Evolutionary conservation across 2,329 filamentous ascomycete genomes (phyloP), one percentile per base, ranked within the genome.

Genomic region (Bipolaris victoriae): DNA sequence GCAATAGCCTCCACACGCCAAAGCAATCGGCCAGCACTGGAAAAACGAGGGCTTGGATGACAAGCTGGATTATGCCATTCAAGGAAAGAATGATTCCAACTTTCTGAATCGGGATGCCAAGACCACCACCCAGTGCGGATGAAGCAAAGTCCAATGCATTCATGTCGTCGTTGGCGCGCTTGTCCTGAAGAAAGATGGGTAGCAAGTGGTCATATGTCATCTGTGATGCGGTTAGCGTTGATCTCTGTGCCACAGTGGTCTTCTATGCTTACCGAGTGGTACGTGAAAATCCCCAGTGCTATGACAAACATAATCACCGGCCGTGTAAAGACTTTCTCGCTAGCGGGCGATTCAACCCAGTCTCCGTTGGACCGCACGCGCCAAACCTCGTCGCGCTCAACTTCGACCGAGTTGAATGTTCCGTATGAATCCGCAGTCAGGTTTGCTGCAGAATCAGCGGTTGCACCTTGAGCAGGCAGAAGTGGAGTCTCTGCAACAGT

Each of bases 191-290:
- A 78, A 97, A 97, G 58, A 97, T 97, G 7, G 93, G 93, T 52
- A 97, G 82, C 0, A 97, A 84, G 73, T 96, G 91, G 71, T 97
- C 94, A 77, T 91, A 97, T 0, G 90, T 92, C 92, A 97, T 97
- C 68, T 72, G 22, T 31, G 20, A 45, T 16, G 13, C 24, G 5
- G 47, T 65, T 33, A 62, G 58, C 31, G n/a, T 22, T 13, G 10
- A 10, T 26, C 40, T n/a, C 18, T 24, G n/a, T 29, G 15, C 3
- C 35, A 35, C 16, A 20, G 18, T 29, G 10, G 5, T 10, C 15
- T 4, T 40, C 9, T 10, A 9, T 9, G 57, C 69, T 61, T 65
- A 72, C 70, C 36, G 90, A 92, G 77, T 97, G 93, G 74, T 96
- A 96, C 4, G 92, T 95, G 79, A 96, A 97, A 62, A 97, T 91